Evolutionary conservation across 108 stramenopile genomes (phyloP).

Genomic region (Fragilaria crotonensis): DNA sequence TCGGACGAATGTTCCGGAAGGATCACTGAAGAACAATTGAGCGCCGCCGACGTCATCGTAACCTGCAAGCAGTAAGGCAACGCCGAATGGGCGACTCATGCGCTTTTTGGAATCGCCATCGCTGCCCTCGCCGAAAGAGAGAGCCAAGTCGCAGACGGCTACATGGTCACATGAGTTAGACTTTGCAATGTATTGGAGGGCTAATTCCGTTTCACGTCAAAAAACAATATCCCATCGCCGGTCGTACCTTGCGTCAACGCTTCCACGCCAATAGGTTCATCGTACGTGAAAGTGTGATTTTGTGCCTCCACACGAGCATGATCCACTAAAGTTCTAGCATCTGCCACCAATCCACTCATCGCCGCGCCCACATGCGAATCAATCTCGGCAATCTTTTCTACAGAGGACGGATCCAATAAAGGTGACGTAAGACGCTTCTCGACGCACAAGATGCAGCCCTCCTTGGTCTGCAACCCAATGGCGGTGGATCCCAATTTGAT

Average conservation of each 20-base stretch:
- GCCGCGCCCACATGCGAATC: conserved; percentile 97
- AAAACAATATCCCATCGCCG: no score
- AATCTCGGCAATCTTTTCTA: conserved; percentile 98
- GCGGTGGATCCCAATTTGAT: conserved; percentile 97
- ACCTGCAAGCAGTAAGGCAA: conserved; percentile 96
- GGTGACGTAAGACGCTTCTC: conserved; percentile 95
- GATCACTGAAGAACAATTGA: conserved; percentile 98
- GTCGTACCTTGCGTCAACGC: conserved; percentile 91
- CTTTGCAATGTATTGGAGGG: no score
- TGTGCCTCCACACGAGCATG: conserved; percentile 99
- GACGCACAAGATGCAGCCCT: conserved; percentile 93
- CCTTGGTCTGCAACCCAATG: conserved; percentile 92
- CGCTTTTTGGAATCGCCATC: conserved; percentile 90
- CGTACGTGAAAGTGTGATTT: conserved; percentile 97
- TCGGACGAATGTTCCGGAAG: conserved; percentile 93
- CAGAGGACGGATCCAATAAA: conserved; percentile 88
- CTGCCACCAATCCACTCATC: conserved; percentile 96
- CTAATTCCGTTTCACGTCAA: no score
- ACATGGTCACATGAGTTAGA: no score
- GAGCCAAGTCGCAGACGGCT: conserved; percentile 96
- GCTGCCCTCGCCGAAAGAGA: conserved; percentile 94
- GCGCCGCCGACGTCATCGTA: conserved; percentile 89
- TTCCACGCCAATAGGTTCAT: conserved; percentile 98
- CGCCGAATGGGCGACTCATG: conserved; percentile 99
- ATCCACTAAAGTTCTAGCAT: conserved; percentile 96